Evolutionary conservation across 2,329 filamentous ascomycete genomes (phyloP), one percentile per base, ranked within the genome.

Genomic region (Paraphoma chrysanthemicola): DNA sequence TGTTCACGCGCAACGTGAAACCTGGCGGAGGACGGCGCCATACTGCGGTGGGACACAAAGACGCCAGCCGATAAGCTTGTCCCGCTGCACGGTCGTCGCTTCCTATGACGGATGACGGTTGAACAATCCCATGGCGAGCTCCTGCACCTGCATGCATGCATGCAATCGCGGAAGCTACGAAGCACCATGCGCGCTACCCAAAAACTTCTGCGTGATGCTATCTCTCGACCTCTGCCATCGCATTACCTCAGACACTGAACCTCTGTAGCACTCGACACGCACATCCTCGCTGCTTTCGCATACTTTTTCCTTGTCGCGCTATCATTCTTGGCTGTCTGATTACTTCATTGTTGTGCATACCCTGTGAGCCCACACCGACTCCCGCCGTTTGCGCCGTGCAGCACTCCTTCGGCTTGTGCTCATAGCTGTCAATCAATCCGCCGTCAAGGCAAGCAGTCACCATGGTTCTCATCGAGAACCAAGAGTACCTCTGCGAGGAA

Each of bases 401-500:
- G 54, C 59, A 59, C 45, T 51, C 62, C 46, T 48, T 59, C 57
- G 42, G 47, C 57, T 39, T 28, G 54, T 48, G 31, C 46, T 54
- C 44, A 44, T 54, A 53, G 36, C 53, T 45, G 30, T 14, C 44
- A 38, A 41, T 53, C 46, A 8, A 47, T 55, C 53, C 50, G 44
- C 16, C 53, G 48, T 56, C 54, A 51, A 47, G 57, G 44, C 54
- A 62, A 28, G 53, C 53, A 48, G 41, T 51, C 57, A 54, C 60
- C 62, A 98, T 98, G 94, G 93, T 97, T 75, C 85, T 96, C 72
- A 89, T 95, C 74, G 92, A 96, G 78, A 88, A 90, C 73, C 88
- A 95, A 79, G 91, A 95, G 75, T 93, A 92, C 78, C 85, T 94
- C 74, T 93, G 90, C 58, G 89, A 91, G 78, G 94, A 98, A 80